Evolutionary conservation across 495 filamentous ascomycete species (phyloP), one percentile per base, ranked within the genome.

Genomic region (Xylaria grammica): DNA sequence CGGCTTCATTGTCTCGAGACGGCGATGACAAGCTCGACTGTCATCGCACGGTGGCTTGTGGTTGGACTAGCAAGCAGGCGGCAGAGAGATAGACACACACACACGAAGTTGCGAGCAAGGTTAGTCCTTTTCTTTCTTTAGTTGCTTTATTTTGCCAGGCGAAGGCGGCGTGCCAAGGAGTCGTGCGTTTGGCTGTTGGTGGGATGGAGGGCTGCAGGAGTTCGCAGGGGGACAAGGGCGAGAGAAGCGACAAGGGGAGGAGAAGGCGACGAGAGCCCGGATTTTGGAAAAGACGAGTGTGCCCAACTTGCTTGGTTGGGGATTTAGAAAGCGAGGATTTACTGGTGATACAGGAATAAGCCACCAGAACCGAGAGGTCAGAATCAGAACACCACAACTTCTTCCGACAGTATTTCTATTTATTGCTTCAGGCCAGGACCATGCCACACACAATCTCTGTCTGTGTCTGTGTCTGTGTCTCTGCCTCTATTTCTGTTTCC

Each of bases 1-100:
- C 78, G 70, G 78, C 79, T 76, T 82, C 81, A 82, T 83, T 67
- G 75, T 83, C 73, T 75, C 78, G 71, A 73, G 66, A 67, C 71
- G 68, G 67, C 66, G 60, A 67, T 60, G 63, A 57, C 63, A 67
- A 65, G 69, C 46, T 60, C 71, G 63, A 53, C 30, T 44, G 53
- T 64, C 62, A 58, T 64, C 42, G 32, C 62, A 56, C 53, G n/a
- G 27, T 15, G 45, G 34, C 45, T 64, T 58, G 60, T 20, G 50
- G 56, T 24, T 36, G 27, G 40, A 11, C 42, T 26, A 48, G 40
- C 27, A 48, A 20, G 40, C 15, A 63, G n/a, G 17, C 22, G 6
- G 15, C 34, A 42, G 15, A 17, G 7, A 42, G 8, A 15, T 17
- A 17, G 40, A 15, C 40, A 36, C 34, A 42, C 7, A 17, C 40